Evolutionary conservation across 2,329 filamentous ascomycete genomes (phyloP).

Genomic region (Colletotrichum falcatum): DNA sequence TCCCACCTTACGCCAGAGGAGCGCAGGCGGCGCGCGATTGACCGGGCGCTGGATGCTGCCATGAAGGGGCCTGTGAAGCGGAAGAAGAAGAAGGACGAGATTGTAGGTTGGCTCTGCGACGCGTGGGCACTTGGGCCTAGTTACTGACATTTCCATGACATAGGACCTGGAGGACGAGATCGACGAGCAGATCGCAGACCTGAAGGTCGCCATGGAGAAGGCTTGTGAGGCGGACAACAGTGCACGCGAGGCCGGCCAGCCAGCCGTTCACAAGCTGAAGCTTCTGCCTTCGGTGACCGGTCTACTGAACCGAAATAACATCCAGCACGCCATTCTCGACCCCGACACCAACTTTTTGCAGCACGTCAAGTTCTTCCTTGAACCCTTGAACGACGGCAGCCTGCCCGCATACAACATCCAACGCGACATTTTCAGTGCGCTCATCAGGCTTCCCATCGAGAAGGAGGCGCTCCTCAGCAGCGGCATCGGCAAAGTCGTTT

Average conservation of each 20-base stretch:
- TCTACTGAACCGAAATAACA: slow-evolving; percentile 88
- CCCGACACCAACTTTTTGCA: slow-evolving; percentile 96
- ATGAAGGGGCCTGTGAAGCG: slow-evolving; percentile 83
- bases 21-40: slow-evolving; percentile 83
- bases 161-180: slow-evolving; percentile 91
- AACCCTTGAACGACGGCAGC: slow-evolving; percentile 93
- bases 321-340: slow-evolving; percentile 86
- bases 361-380: slow-evolving; percentile 96
- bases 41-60: slow-evolving; percentile 88
- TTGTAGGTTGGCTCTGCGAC: slow-evolving; percentile 66
- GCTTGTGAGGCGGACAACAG: slow-evolving; percentile 89
- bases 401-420: slow-evolving; percentile 98
- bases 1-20: slow-evolving; percentile 87
- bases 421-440: slow-evolving; percentile 87
- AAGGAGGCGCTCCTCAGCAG: slow-evolving; percentile 92
- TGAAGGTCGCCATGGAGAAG: slow-evolving; percentile 90
- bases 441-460: slow-evolving; percentile 85
- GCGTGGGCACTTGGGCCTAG: not conserved
- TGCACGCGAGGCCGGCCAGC: slow-evolving; percentile 81
- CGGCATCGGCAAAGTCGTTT: slow-evolving; percentile 94
- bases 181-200: slow-evolving; percentile 87
- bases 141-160: slow-evolving; percentile 43
- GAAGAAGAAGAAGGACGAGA: slow-evolving; percentile 86
- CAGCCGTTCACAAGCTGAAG: slow-evolving; percentile 92
- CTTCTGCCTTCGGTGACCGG: slow-evolving; percentile 91